Evolutionary conservation across 495 filamentous ascomycete genomes (phyloP), one percentile per base, ranked within the genome.

Genomic region (Pseudoneurospora amorphoporcata): DNA sequence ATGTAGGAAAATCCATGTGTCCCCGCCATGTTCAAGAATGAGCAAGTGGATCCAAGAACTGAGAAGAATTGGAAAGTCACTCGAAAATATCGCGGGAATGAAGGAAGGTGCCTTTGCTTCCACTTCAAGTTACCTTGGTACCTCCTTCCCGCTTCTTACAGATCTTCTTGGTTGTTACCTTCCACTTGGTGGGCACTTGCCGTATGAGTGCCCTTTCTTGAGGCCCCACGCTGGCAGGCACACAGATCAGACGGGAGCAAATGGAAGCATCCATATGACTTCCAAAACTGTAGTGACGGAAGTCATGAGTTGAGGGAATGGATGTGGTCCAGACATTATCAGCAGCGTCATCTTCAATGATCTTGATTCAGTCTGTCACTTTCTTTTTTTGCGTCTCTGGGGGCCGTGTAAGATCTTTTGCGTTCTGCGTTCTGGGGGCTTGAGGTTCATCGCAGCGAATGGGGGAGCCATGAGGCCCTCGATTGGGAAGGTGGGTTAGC

Each of bases 401-500:
- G 14, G 7, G 53, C 53, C 53, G 68, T 38, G 32, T 61, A 32
- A 40, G 69, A 73, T 39, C 42, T 35, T 72, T 47, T 68, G 61
- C 38, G 71, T 69, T 19, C 68, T 68, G 61, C 38, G 71, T 69
- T 19, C 68, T 72, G 74, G 68, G 72, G 72, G 41, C 68, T 61
- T 23, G 23, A 23, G 23, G 23, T 23, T 47, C 39, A 40, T 73
- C 53, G 73, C 47, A 45, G 72, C 74, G 39, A 73, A 73, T 68
- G 16, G 72, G 75, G 40, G 41, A 32, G 70, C 42, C 40, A 68
- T 53, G 53, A 58, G 40, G 14, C n/a, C 61, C 72, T 38, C 70
- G 58, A 72, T 68, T 41, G 71, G 72, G 72, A 72, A 74, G 72
- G 72, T 74, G 72, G 70, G 70, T 58, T 42, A 23, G 29, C 38